Evolutionary conservation across 495 filamentous ascomycete species (phyloP).

Genomic region (Hapsidospora chrysogenum): DNA sequence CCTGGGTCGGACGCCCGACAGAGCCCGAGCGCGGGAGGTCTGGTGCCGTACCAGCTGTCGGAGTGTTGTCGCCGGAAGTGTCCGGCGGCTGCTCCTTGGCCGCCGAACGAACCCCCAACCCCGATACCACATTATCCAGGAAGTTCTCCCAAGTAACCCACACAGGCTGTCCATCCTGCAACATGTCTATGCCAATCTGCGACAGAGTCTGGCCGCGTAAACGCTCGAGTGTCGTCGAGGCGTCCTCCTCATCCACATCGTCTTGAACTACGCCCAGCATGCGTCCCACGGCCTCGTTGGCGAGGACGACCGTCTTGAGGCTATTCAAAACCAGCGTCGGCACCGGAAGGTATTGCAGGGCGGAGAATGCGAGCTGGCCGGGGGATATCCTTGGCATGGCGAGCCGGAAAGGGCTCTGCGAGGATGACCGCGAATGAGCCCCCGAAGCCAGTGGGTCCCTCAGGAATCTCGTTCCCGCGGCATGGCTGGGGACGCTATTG

Average conservation of each 20-base stretch:
- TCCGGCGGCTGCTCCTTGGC: background rate
- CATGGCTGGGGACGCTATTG: background rate
- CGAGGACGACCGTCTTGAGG: constrained; percentile 46
- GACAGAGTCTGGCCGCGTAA: constrained; percentile 39
- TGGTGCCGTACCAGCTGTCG: constrained; percentile 3
- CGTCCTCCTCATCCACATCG: constrained; percentile 12
- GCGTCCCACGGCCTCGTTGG: constrained; percentile 54
- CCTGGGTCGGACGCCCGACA: constrained; percentile 17
- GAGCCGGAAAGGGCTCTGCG: constrained; percentile 19
- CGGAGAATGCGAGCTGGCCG: constrained; percentile 38
- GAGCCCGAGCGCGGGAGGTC: constrained; percentile 4
- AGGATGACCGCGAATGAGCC: constrained; percentile 4
- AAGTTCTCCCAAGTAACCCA: constrained; percentile 40
- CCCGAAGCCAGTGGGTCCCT: background rate
- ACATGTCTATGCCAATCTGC: constrained; percentile 44
- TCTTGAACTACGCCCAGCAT: constrained; percentile 34
- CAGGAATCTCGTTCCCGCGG: background rate
- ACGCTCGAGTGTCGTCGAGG: constrained; percentile 19
- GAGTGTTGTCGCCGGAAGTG: constrained; percentile 7
- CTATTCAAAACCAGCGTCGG: constrained; percentile 45
- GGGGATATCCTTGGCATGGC: constrained; percentile 19
- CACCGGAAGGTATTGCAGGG: constrained; percentile 51
- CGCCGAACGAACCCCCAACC: constrained; percentile 15
- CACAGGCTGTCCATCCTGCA: constrained; percentile 36
- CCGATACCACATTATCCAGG: constrained; percentile 30